Evolutionary conservation across 495 filamentous ascomycete species (phyloP).

Genomic region (Podospora fimiseda): DNA sequence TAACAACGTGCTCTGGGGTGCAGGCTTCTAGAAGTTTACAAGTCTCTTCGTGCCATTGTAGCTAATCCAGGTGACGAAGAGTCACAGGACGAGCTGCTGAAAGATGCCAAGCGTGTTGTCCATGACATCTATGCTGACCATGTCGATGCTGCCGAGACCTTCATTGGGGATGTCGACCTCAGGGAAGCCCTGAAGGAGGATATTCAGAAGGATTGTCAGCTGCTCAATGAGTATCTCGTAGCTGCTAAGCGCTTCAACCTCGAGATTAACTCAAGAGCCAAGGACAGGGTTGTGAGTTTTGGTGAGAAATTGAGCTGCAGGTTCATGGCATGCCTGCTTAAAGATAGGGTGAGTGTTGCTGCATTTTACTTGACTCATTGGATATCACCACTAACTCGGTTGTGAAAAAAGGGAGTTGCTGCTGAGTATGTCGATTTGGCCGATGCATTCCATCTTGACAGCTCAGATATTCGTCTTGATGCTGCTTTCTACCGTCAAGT

Average conservation of each 20-base stretch:
- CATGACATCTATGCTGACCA: slow-evolving; percentile 71
- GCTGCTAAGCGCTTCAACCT: slow-evolving; percentile 53
- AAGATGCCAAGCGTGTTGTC: slow-evolving; percentile 63
- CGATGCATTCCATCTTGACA: slow-evolving; percentile 61
- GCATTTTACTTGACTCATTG: background rate
- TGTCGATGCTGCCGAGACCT: slow-evolving; percentile 54
- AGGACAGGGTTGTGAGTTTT: slow-evolving; percentile 85
- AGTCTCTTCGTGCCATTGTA: slow-evolving; percentile 63
- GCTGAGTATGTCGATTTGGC: slow-evolving; percentile 84
- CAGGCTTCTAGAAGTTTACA: slow-evolving; percentile 50
- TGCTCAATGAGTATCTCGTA: slow-evolving; percentile 48
- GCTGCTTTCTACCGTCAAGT: slow-evolving; percentile 75
- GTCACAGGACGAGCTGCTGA: slow-evolving; percentile 59
- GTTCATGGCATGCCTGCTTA: slow-evolving; percentile 75
- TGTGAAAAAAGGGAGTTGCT: slow-evolving; percentile 56
- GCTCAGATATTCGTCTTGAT: slow-evolving; percentile 53
- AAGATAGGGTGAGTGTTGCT: slow-evolving; percentile 45
- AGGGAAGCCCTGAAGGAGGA: slow-evolving; percentile 49
- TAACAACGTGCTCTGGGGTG: slow-evolving; percentile 12
- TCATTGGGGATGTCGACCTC: slow-evolving; percentile 56
- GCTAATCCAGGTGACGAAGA: slow-evolving; percentile 57
- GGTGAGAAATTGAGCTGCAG: slow-evolving; percentile 91
- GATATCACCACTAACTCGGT: no score
- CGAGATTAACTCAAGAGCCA: slow-evolving; percentile 71
- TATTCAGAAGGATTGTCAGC: slow-evolving; percentile 66